A percentile compares a stretch with the other conserved stretches of the same genome.
Evolutionary conservation across 2,329 filamentous ascomycete genomes (phyloP).

Genomic region (Phyllosticta citrichinensis): DNA sequence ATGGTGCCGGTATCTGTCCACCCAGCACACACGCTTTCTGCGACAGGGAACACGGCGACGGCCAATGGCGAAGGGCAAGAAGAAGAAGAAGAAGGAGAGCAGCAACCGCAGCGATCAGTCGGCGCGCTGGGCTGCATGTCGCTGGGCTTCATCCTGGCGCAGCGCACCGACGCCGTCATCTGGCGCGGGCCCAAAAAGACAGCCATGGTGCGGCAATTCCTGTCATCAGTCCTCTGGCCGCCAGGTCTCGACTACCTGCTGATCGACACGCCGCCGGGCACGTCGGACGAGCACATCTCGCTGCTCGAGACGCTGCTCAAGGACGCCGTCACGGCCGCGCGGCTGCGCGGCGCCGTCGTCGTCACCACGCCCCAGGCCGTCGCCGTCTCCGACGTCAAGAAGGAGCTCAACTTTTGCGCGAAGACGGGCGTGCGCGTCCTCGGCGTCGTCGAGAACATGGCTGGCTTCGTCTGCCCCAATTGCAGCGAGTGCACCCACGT

Average conservation of each 20-base stretch:
- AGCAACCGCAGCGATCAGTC: slow-evolving; percentile 23
- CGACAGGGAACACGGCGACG: slow-evolving; percentile 7
- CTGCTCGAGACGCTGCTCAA: slow-evolving; percentile 45
- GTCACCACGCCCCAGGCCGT: slow-evolving; percentile 96
- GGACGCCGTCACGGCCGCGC: slow-evolving; percentile 22
- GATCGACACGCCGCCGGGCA: slow-evolving; percentile 92
- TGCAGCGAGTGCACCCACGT: slow-evolving; percentile 81
- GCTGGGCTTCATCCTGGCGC: slow-evolving; percentile 76
- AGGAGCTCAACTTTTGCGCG: slow-evolving; percentile 85
- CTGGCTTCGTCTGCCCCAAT: slow-evolving; percentile 71
- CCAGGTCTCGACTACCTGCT: slow-evolving; percentile 79
- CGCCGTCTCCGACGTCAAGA: slow-evolving; percentile 84
- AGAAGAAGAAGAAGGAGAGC: neutral
- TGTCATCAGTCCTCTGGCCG: slow-evolving; percentile 82
- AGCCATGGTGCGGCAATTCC: slow-evolving; percentile 94
- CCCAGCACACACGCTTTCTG: slow-evolving; percentile 32
- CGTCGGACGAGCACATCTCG: slow-evolving; percentile 40
- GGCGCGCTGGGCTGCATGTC: slow-evolving; percentile 78
- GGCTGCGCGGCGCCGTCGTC: slow-evolving; percentile 79
- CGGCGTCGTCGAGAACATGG: slow-evolving; percentile 96
- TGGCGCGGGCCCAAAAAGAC: slow-evolving; percentile 99
- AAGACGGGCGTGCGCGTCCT: slow-evolving; percentile 73
- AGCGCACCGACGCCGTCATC: slow-evolving; percentile 82
- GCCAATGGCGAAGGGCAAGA: slow-evolving; percentile 6
- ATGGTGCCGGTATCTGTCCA: slow-evolving; percentile 89